Evolutionary conservation across 441 rosid genomes (phyloP).

Genomic region (Iberis amara): DNA sequence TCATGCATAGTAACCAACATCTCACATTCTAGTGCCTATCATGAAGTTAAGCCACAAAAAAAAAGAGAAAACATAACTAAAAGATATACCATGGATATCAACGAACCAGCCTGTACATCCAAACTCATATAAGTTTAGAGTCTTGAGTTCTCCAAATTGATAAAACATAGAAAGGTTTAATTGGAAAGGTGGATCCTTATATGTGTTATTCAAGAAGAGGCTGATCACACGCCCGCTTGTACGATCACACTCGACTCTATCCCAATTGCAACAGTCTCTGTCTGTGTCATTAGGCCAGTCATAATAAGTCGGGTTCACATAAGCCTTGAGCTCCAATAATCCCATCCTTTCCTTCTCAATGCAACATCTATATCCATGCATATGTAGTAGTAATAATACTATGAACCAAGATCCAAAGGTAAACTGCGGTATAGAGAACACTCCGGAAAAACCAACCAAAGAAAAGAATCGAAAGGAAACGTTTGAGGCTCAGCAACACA

Average conservation of each 20-base stretch:
- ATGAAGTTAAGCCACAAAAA: too few relatives aligned
- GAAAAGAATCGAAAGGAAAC: too few relatives aligned
- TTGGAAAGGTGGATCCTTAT: background rate
- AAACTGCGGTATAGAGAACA: too few relatives aligned
- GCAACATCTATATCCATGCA: slow-evolving; percentile 13
- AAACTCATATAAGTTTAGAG: background rate
- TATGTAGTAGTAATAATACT: background rate
- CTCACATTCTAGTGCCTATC: too few relatives aligned
- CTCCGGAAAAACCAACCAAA: too few relatives aligned
- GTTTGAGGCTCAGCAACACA: too few relatives aligned
- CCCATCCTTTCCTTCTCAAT: slow-evolving; percentile 19
- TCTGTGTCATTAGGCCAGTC: slow-evolving; percentile 5
- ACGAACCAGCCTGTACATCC: slow-evolving; percentile 6
- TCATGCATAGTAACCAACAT: too few relatives aligned
- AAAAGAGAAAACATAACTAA: background rate
- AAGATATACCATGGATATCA: slow-evolving; percentile 14
- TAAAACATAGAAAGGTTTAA: slow-evolving; percentile 13
- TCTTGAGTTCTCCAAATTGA: slow-evolving; percentile 4
- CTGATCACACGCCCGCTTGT: slow-evolving; percentile 3
- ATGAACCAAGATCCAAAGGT: too few relatives aligned
- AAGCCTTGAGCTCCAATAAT: slow-evolving; percentile 13
- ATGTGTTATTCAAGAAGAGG: background rate
- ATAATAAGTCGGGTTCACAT: background rate
- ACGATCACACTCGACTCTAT: slow-evolving; percentile 18
- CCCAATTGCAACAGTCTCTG: slow-evolving; percentile 21